Percentiles rank a stretch among this genome's conserved stretches.
These are phyloP conservation scores for Bacidia gigantensis DNA, from an alignment of 495 filamentous ascomycete species.

Conservation along the genomic window DNA sequence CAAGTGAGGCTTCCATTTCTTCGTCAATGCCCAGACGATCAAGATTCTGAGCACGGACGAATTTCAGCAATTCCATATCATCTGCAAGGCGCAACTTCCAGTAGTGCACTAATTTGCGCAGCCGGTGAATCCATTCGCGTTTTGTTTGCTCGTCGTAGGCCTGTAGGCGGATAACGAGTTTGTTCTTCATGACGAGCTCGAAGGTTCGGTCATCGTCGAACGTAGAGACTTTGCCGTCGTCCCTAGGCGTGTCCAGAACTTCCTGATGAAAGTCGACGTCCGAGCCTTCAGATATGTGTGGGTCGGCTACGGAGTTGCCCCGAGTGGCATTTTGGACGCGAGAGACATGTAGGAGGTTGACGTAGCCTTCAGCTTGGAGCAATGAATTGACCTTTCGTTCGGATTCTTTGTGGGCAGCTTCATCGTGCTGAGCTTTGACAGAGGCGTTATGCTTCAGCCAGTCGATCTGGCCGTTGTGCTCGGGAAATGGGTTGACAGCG, in stretches of 20 bases:
- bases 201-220: conserved; percentile 49
- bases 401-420: conserved; percentile 48
- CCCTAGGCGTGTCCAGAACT: conserved; percentile 29
- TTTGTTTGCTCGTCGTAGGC: conserved; percentile 44
- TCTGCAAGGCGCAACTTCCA: conserved; percentile 46
- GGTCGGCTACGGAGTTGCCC: conserved; percentile 37
- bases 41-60: conserved; percentile 45
- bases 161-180: conserved; percentile 52
- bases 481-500: conserved; percentile 48
- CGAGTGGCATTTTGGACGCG: conserved; percentile 41
- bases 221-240: conserved; percentile 39
- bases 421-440: conserved; percentile 36
- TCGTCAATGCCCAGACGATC: conserved; percentile 55
- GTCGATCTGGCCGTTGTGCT: conserved; percentile 38
- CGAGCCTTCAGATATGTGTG: conserved; percentile 32
- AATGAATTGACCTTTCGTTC: conserved; percentile 48
- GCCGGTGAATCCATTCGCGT: conserved; percentile 50
- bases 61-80: conserved; percentile 44
- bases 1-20: conserved; percentile 52
- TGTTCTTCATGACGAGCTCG: conserved; percentile 50
- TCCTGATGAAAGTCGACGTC: conserved; percentile 38
- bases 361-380: conserved; percentile 48
- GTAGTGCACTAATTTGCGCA: conserved; percentile 46
- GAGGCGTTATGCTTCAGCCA: conserved; percentile 41
- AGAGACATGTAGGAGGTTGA: conserved; percentile 46